Evolutionary conservation across 2,329 filamentous ascomycete species (phyloP), one percentile per base, ranked within the genome.

Genomic region (Talaromyces rugulosus): DNA sequence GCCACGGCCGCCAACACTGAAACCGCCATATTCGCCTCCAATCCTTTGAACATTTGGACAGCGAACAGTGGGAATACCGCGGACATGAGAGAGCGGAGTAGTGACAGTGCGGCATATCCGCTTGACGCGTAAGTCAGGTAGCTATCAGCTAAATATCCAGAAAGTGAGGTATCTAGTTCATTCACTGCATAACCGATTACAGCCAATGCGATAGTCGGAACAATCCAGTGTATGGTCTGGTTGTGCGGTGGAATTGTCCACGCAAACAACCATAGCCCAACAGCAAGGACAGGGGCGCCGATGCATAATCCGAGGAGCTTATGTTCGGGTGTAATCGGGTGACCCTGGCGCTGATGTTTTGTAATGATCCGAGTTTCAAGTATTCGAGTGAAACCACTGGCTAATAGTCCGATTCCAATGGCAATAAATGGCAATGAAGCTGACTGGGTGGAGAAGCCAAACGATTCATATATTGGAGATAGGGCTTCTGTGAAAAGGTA

Each of bases 401-500:
- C 66, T 8, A 75, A 44, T 1, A 78, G 72, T 3, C 81, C 81
- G 0, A 78, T 61, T 0, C 67, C 72, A 18, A 80, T 72, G 1
- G 77, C 72, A 11, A 81, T 64, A 59, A 81, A 81, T 0, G 76
- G 71, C 0, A 81, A 68, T 0, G 75, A 78, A 0, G 78, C 67
- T 4, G 76, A 66, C 1, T 72, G 65, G 1, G 63, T 59, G 2
- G 69, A 64, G 64, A 81, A 74, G 4, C 72, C 71, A 57, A 77
- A 66, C 4, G 70, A 68, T 33, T 70, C 60, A 66, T 80, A 82
- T 3, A 82, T 47, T 73, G 0, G 66, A 0, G 72, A 70, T 0
- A 82, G 66, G 0, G 77, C 74, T 69, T 82, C 79, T 0, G 80
- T 78, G 64, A 82, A 80, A 3, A 82, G 75, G 63, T 82, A 83